A percentile compares a stretch with the other conserved stretches of the same genome.
phyloP scores from a whole-genome alignment of 495 filamentous ascomycete species.

The Tuber calosporum region DNA sequence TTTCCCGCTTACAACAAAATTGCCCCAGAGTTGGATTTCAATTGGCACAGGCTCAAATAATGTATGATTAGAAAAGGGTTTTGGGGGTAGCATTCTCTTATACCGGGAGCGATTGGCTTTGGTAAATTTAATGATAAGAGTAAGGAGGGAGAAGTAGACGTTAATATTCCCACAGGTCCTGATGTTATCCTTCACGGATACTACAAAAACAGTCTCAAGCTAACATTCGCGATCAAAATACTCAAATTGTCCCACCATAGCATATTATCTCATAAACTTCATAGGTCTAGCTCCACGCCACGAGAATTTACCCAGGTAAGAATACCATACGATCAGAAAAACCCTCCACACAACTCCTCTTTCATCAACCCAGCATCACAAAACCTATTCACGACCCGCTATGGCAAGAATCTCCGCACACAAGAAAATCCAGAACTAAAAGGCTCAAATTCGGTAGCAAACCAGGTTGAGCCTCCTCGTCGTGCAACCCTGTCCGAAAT shows the following conservation, averaged over 20 bases:
- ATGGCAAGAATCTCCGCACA: background rate
- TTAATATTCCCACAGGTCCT: background rate
- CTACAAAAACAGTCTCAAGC: background rate
- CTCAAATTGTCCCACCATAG: background rate
- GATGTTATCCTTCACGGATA: background rate
- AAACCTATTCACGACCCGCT: background rate
- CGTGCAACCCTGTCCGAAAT: constrained; percentile 59
- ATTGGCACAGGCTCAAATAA: too few species aligned
- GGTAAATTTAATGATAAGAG: background rate
- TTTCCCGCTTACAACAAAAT: too few species aligned
- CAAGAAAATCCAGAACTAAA: background rate
- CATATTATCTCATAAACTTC: background rate
- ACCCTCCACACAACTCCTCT: background rate
- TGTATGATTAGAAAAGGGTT: background rate
- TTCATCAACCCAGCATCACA: background rate
- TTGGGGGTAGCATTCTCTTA: background rate
- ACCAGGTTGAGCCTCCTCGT: constrained; percentile 47
- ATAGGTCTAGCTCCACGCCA: background rate
- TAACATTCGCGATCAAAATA: background rate
- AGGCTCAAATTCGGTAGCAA: constrained; percentile 1
- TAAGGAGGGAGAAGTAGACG: background rate
- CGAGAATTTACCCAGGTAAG: background rate
- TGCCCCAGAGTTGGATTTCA: too few species aligned
- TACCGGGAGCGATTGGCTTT: background rate
- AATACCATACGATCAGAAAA: background rate